Evolutionary conservation across 352 stramenopile species (phyloP).

Genomic region (Albugo candida): DNA sequence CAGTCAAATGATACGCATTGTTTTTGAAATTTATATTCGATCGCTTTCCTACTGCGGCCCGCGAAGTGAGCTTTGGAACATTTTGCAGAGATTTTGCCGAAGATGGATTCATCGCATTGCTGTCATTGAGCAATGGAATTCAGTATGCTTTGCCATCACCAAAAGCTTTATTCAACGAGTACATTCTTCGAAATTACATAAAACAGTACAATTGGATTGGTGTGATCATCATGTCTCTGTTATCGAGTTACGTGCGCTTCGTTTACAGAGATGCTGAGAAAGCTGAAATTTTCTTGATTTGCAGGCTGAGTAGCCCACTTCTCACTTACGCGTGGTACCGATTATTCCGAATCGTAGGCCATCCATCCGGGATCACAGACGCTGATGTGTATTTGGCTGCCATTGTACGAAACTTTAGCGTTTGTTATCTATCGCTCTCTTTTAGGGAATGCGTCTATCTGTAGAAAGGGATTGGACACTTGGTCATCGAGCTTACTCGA

Average conservation of each 20-base stretch:
- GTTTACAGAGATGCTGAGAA: neutral
- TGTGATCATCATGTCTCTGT: constrained; percentile 40
- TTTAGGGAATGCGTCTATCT: neutral
- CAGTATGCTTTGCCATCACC: constrained; percentile 47
- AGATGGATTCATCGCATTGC: constrained; percentile 69
- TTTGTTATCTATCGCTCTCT: neutral
- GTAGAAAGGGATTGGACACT: constrained; percentile 58
- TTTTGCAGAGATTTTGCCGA: constrained; percentile 74
- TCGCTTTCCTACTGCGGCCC: constrained; percentile 50
- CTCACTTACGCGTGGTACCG: constrained; percentile 74
- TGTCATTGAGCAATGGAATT: constrained; percentile 80
- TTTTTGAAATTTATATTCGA: constrained; percentile 62
- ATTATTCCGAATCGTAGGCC: constrained; percentile 58
- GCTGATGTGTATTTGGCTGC: constrained; percentile 67
- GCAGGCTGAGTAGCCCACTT: constrained; percentile 36
- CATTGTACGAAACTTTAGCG: constrained; percentile 20
- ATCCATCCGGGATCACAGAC: constrained; percentile 61
- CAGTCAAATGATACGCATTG: constrained; percentile 44
- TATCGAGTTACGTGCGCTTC: constrained; percentile 20
- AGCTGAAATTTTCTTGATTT: neutral
- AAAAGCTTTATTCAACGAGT: constrained; percentile 55
- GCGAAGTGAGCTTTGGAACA: constrained; percentile 45
- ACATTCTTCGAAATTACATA: constrained; percentile 21
- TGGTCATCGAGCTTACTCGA: constrained; percentile 53
- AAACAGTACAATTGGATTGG: constrained; percentile 59